Base-by-base conservation (phyloP, 768 basidiomycete species). In the Auricularia auricula-judae region DNA sequence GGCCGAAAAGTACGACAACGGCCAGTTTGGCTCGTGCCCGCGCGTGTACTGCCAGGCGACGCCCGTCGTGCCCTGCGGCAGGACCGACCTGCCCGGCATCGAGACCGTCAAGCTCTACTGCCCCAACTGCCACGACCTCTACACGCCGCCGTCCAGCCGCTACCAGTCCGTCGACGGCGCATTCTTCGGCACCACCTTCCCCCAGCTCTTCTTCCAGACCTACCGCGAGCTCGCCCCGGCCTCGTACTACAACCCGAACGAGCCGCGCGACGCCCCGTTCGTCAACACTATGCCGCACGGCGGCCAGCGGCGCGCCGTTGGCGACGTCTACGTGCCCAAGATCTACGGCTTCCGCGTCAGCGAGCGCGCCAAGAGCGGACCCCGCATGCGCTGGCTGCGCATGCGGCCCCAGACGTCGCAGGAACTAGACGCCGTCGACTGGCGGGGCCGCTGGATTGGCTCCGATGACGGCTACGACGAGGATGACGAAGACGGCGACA, bases 111-210 rank as follows among this genome's bases (percentile, higher is more conserved):
- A 98, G 74, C 82, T 99, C 53, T 98, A 89, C 76, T 99, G 97
- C 75, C 93, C 97, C 16, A 97, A 94, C 75, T 99, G 97, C 76
- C 91, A 95, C 68, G 97, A 99, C 73, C 91, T 97, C 68, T 99
- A 96, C 74, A 84, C 87, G 0, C 97, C 97, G 3, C 94, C 96
- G 5, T 94, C 91, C 76, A 93, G 91, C 74, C 85, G 95, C 66
- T 99, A 93, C 75, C 91, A 93, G 72, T 90, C 91, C 43, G 92
- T 99, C 36, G 97, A 99, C 76, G 97, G 96, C 67, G 97, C 97
- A 11, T 99, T 98, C 79, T 99, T 99, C 78, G 97, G 97, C 23
- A 98, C 96, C 0, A 98, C 96, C n/a, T 99, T 99, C 74, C 82
- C 95, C 1, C 94, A 98, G 71, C 81, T 99, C 33, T 96, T 98